phyloP scores from a whole-genome alignment of 2,329 filamentous ascomycete genomes.

The Neoarthrinium moseri region DNA sequence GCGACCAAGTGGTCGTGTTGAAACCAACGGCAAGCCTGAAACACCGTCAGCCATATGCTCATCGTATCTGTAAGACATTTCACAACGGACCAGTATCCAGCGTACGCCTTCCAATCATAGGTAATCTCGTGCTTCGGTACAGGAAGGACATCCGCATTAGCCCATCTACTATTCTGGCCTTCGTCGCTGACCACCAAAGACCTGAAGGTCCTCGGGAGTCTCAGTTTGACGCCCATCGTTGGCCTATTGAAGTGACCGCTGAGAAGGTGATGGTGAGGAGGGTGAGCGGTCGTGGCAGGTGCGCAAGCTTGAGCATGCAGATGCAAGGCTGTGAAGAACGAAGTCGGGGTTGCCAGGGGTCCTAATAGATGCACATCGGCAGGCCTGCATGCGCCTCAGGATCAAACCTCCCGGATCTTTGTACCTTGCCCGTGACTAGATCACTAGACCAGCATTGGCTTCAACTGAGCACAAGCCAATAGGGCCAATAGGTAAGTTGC shows the following conservation, averaged over 20 bases:
- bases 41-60: not conserved
- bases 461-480: too few relatives aligned
- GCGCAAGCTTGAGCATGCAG: too few relatives aligned
- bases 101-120: conserved; percentile 16
- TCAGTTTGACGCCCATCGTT: not conserved
- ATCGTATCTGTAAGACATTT: not conserved
- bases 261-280: not conserved
- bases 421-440: too few relatives aligned
- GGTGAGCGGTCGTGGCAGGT: too few relatives aligned
- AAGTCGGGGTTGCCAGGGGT: too few relatives aligned
- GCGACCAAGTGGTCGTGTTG: conserved; percentile 12
- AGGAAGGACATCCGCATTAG: conserved; percentile 20
- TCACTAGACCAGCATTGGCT: too few relatives aligned
- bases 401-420: not conserved
- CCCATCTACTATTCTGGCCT: conserved; percentile 12
- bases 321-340: too few relatives aligned
- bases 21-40: conserved; percentile 1
- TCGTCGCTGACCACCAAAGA: conserved; percentile 11
- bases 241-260: too few relatives aligned
- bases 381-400: not conserved
- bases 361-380: not conserved
- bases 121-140: conserved; percentile 14
- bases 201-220: conserved; percentile 10
- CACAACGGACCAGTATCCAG: conserved; percentile 10
- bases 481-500: too few relatives aligned